Evolutionary conservation across 2,329 filamentous ascomycete genomes (phyloP).

Genomic region (Ceratocystis destructans): DNA sequence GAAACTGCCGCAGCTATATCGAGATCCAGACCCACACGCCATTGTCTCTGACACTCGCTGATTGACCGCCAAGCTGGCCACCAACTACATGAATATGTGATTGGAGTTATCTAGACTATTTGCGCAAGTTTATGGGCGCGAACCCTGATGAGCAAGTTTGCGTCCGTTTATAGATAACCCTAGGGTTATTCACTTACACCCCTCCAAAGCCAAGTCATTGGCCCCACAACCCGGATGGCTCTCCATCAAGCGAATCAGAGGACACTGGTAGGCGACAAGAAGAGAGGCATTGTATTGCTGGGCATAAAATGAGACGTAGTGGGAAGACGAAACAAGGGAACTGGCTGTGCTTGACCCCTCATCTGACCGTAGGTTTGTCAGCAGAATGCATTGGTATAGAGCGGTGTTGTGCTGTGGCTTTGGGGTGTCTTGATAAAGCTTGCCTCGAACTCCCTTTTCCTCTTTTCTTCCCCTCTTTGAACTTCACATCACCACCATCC

Average conservation of each 20-base stretch:
- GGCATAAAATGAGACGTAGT: not conserved
- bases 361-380: not conserved
- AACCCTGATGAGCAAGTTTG: conserved; percentile 22
- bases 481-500: conserved; percentile 2
- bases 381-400: conserved; percentile 2
- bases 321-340: not conserved
- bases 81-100: too few relatives aligned
- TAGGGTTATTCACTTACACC: conserved; percentile 17
- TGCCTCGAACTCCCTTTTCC: not conserved
- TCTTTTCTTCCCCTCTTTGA: not conserved
- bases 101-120: not conserved
- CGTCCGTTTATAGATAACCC: conserved; percentile 14
- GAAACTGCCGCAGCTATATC: not conserved
- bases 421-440: not conserved
- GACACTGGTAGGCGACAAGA: not conserved
- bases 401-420: not conserved
- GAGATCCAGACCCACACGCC: not conserved
- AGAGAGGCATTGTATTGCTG: not conserved
- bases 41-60: too few relatives aligned
- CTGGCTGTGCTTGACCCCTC: not conserved
- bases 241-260: not conserved
- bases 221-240: conserved; percentile 13
- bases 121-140: conserved; percentile 16
- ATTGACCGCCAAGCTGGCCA: not conserved
- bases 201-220: not conserved